Evolutionary conservation across 352 stramenopile genomes (phyloP).

Genomic region (Sclerospora graminicola): DNA sequence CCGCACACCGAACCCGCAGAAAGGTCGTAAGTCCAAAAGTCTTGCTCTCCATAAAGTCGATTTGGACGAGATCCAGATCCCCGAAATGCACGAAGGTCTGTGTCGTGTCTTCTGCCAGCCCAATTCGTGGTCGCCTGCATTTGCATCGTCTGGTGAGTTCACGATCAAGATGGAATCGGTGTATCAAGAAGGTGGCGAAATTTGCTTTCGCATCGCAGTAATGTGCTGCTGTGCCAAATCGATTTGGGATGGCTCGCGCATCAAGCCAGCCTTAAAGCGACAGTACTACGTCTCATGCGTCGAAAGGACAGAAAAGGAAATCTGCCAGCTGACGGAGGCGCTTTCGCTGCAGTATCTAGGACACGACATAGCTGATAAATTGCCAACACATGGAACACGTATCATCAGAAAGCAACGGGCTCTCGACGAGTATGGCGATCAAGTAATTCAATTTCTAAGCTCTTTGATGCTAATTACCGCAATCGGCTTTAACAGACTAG

Average conservation of each 20-base stretch:
- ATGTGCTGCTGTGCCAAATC: slow-evolving; percentile 47
- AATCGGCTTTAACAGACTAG: slow-evolving; percentile 55
- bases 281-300: slow-evolving; percentile 65
- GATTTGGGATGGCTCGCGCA: slow-evolving; percentile 34
- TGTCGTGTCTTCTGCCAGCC: slow-evolving; percentile 60
- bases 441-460: slow-evolving; percentile 45
- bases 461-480: slow-evolving; percentile 57
- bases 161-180: slow-evolving; percentile 58
- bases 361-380: slow-evolving; percentile 44
- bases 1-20: slow-evolving; percentile 8
- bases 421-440: slow-evolving; percentile 44
- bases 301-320: slow-evolving; percentile 38
- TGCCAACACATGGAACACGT: slow-evolving; percentile 23
- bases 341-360: slow-evolving; percentile 57
- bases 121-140: slow-evolving; percentile 58
- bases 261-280: slow-evolving; percentile 29
- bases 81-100: slow-evolving; percentile 49
- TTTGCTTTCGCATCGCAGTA: slow-evolving; percentile 41
- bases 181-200: slow-evolving; percentile 25
- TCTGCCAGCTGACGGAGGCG: slow-evolving; percentile 39
- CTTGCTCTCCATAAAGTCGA: slow-evolving; percentile 14
- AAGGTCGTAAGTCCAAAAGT: slow-evolving; percentile 12
- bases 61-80: slow-evolving; percentile 55
- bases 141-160: slow-evolving; percentile 65
- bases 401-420: slow-evolving; percentile 26